Evolutionary conservation across 2,329 filamentous ascomycete genomes (phyloP), one percentile per base, ranked within the genome.

Genomic region (Fusarium sp.): DNA sequence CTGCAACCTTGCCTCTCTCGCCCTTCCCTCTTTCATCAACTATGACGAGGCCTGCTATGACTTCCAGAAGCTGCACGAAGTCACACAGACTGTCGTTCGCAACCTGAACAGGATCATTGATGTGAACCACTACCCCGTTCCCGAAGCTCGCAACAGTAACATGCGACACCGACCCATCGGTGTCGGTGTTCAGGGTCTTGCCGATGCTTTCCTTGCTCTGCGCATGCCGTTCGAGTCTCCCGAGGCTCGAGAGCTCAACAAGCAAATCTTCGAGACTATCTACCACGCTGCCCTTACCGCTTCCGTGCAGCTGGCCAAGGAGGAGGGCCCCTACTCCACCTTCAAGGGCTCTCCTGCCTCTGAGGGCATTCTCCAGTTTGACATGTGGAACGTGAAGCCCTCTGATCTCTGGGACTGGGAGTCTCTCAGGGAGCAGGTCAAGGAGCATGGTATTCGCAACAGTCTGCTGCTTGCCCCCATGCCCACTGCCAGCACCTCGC

Each of bases 51-150:
- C 94, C 77, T 90, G 89, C 77, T 99, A 97, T 80, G 94, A 99
- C 88, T 99, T 99, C 86, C 88, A 96, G 84, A 98, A 97, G 89
- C 90, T 99, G 53, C 96, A 99, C 83, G 94, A 98, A 77, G 95
- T 98, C 72, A 92, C 92, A 46, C 93, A 96, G 84, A 94, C 98
- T 67, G 93, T 99, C 71, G 93, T 97, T 69, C 94, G 92, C 82
- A 99, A 99, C 85, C 85, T 99, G 82, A 99, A 99, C 91, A 96
- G 92, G 88, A 98, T 98, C 84, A 98, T 99, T 75, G 96, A 99
- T 75, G 90, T 97, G 86, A 99, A 99, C 88, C 93, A 97, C 87
- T 99, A 99, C 85, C 96, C 96, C n/a, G 96, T 99, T 12, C 89
- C 89, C 61, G 96, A 99, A 86, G 96, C 96, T 44, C 90, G 90